phyloP scores from a whole-genome alignment of 164 flowering plant genomes.

The Piper betle region DNA sequence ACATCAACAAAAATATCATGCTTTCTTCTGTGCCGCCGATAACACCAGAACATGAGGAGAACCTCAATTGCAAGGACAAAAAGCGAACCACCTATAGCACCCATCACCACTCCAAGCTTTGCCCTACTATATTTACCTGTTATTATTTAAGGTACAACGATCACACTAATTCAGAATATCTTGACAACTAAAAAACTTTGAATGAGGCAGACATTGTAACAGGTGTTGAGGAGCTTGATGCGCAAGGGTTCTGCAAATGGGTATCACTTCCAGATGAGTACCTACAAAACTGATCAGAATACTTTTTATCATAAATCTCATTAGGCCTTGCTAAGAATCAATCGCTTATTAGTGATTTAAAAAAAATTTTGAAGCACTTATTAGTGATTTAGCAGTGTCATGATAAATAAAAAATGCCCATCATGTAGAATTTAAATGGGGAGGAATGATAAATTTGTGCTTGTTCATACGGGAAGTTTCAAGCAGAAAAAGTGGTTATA shows the following conservation, averaged over 20 bases:
- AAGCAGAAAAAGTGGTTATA: conserved; percentile 16
- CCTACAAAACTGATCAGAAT: conserved; percentile 55
- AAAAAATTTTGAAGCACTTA: no score
- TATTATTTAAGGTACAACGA: conserved; percentile 1
- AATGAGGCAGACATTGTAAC: conserved; percentile 19
- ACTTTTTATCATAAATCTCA: background rate
- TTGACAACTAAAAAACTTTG: background rate
- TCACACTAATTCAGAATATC: background rate
- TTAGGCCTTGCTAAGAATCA: background rate
- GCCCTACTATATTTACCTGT: conserved; percentile 38
- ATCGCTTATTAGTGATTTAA: no score
- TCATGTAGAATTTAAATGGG: no score
- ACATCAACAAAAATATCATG: conserved; percentile 66
- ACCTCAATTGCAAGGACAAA: conserved; percentile 37
- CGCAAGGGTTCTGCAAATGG: conserved; percentile 48
- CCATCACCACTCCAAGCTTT: conserved; percentile 20
- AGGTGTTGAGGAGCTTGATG: conserved; percentile 31
- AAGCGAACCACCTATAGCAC: conserved; percentile 36
- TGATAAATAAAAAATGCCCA: no score
- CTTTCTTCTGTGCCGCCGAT: conserved; percentile 19
- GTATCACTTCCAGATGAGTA: conserved; percentile 51
- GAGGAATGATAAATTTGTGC: no score
- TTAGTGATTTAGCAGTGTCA: no score
- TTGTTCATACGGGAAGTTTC: no score
- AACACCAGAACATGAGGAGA: conserved; percentile 24